Evolutionary conservation across 495 filamentous ascomycete species (phyloP), one percentile per base, ranked within the genome.

Genomic region (Lophiotrema nucula): DNA sequence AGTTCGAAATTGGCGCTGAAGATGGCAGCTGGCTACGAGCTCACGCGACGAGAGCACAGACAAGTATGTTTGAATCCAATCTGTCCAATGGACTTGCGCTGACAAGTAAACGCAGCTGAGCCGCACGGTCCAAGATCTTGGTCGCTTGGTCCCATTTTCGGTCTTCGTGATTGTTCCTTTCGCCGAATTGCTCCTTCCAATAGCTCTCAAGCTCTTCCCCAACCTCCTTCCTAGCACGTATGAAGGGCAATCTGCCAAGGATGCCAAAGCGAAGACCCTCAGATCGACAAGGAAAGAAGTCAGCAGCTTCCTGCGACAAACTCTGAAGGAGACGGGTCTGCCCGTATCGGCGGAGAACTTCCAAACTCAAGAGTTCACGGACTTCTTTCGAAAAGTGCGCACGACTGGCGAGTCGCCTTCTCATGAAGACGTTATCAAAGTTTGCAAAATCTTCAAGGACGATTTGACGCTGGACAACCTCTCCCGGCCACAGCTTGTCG

Each of bases 361-460:
- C 13, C 91, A 92, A 66, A 90, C 87, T 65, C 91, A 97, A 60
- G 95, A 97, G 67, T 97, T 99, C 64, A 80, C 89, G n/a, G 86
- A 90, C 55, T 99, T 99, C 73, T 99, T 99, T 84, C 85, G 88
- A 67, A 99, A 99, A 65, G 68, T 75, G 23, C 88, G 93, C 41
- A 81, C 88, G 16, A 97, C 90, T 3, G 95, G 92, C 24, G 92
- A 97, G 76, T 74, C 83, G 23, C 95, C 95, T 0, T 91, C 89
- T 13, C 84, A 84, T 38, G 82, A 88, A 58, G 93, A 97, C 69
- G 88, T 99, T 58, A 96, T 99, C 75, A 96, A 92, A 76, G 93
- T 99, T 52, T 97, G 95, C 85, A 95, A 99, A 80, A 87, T 96
- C 67, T 99, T 99, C 80, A 96, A 93, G 74, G 93, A 99, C 72